A percentile compares a stretch with the other conserved stretches of the same genome.
phyloP scores from a whole-genome alignment of 2,329 filamentous ascomycete species.

The Venturiaceae sp. region DNA sequence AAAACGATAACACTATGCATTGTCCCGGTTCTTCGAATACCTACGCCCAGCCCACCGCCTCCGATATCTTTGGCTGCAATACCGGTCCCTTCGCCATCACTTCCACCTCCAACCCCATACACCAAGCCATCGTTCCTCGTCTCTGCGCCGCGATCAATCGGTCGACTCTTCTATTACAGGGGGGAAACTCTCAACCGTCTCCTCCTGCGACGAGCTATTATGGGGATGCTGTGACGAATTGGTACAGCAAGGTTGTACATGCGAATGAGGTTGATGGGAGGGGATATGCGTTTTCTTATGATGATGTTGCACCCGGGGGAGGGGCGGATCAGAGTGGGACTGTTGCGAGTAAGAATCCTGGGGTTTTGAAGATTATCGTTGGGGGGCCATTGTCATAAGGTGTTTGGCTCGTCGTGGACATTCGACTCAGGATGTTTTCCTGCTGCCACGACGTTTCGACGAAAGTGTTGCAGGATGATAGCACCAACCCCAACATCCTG shows the following conservation, averaged over 20 bases:
- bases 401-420: too few species aligned
- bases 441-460: too few species aligned
- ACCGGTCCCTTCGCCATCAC: background rate
- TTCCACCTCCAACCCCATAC: constrained; percentile 23
- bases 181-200: background rate
- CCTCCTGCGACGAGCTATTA: constrained; percentile 44
- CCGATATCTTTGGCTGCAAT: background rate
- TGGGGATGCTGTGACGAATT: constrained; percentile 46
- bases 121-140: constrained; percentile 57
- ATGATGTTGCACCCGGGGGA: constrained; percentile 51
- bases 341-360: constrained; percentile 46
- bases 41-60: background rate
- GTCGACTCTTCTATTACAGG: constrained; percentile 47
- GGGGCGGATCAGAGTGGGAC: constrained; percentile 52
- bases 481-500: too few species aligned
- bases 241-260: constrained; percentile 58
- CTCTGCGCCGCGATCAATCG: constrained; percentile 68
- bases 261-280: constrained; percentile 46
- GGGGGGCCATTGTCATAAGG: too few species aligned
- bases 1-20: background rate
- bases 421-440: too few species aligned
- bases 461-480: too few species aligned
- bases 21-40: background rate
- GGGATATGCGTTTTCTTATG: constrained; percentile 64
- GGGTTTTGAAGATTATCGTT: constrained; percentile 45